phyloP scores from a whole-genome alignment of 2,329 filamentous ascomycete species.

The Nemania sp. region DNA sequence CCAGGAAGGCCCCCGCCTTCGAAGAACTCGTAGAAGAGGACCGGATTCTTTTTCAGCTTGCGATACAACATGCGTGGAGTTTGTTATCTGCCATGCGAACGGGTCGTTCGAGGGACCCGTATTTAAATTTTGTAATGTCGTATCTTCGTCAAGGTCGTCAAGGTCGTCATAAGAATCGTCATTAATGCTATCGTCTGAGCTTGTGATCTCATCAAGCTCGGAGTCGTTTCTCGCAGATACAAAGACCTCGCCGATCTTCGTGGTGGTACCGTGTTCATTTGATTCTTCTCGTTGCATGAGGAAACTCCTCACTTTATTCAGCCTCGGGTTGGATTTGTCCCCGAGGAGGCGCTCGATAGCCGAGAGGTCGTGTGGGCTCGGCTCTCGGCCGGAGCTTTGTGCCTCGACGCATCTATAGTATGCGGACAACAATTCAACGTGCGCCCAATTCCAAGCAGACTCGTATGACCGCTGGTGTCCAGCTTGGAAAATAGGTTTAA shows the following conservation, averaged over 20 bases:
- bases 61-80: neutral
- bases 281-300: neutral
- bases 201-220: neutral
- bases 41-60: neutral
- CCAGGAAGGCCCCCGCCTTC: neutral
- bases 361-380: neutral
- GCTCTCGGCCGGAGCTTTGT: neutral
- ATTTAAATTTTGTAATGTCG: neutral
- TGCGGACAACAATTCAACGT: neutral
- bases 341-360: neutral
- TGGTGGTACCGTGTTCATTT: neutral
- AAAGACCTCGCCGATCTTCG: neutral
- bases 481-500: neutral
- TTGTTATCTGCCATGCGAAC: neutral
- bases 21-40: neutral
- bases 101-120: neutral
- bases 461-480: neutral
- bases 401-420: neutral
- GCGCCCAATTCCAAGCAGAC: constrained; percentile 3
- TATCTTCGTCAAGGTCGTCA: neutral
- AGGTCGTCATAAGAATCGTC: neutral
- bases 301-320: neutral
- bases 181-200: neutral
- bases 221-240: neutral
- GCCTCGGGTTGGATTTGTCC: neutral